Percentiles rank a stretch among this genome's conserved stretches.
phyloP scores from a whole-genome alignment of 768 basidiomycete species.

The Boletus fagicola region DNA sequence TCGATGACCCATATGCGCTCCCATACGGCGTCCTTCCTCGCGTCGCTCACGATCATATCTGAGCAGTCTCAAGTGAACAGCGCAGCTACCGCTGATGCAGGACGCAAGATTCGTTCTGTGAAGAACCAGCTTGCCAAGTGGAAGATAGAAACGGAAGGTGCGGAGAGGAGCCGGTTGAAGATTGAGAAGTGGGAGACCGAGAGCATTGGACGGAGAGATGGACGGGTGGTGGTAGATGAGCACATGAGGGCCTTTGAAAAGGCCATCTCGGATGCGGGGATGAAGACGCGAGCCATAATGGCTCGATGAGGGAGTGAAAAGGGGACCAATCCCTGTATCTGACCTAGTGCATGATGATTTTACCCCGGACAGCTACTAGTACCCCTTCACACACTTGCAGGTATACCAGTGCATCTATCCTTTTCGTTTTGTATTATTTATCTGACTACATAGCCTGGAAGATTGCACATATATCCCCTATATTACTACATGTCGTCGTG shows the following conservation, averaged over 20 bases:
- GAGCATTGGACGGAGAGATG: conserved; percentile 46
- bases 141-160: conserved; percentile 81
- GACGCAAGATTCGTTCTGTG: conserved; percentile 79
- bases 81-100: conserved; percentile 81
- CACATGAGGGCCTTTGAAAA: conserved; percentile 73
- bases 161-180: conserved; percentile 70
- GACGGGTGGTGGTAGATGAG: conserved; percentile 70
- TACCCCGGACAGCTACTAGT: conserved; percentile 12
- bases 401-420: conserved; percentile 20
- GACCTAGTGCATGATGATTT: conserved; percentile 1
- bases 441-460: not conserved
- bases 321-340: not conserved
- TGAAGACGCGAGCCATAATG: conserved; percentile 82
- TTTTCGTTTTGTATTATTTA: conserved; percentile 25
- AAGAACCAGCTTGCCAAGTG: conserved; percentile 82
- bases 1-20: conserved; percentile 71
- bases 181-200: conserved; percentile 83
- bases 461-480: not conserved
- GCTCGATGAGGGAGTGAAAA: conserved; percentile 47
- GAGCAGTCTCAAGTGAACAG: conserved; percentile 89
- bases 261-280: conserved; percentile 67
- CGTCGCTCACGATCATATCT: conserved; percentile 73
- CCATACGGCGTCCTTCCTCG: conserved; percentile 70
- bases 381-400: conserved; percentile 9
- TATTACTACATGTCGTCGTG: not conserved